Evolutionary conservation across 352 stramenopile species (phyloP), one percentile per base, ranked within the genome.

Genomic region (Bremia lactucae): DNA sequence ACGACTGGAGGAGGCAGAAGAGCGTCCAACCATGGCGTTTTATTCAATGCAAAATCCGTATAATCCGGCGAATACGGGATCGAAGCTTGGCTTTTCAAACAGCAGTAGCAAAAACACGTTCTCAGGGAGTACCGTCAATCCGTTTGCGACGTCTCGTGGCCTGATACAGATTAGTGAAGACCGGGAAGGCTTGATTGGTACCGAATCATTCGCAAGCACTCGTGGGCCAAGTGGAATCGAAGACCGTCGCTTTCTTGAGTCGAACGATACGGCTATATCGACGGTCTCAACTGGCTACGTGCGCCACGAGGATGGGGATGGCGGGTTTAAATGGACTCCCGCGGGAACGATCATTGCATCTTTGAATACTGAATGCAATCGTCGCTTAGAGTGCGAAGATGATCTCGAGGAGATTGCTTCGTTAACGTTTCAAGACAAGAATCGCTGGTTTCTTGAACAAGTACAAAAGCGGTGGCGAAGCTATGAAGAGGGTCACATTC

Each of bases 361-460:
- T 11, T 52, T 44, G 0, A 56, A 78, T 31, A 65, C 51, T n/a
- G n/a, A n/a, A n/a, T n/a, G n/a, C 9, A 62, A 40, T 31, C 68
- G 70, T 5, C 70, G 76, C 11, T 68, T 84, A 31, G 63, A 84
- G n/a, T 85, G 68, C 35, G 74, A 87, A 1, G 74, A 89, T 47
- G 73, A 90, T 36, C 59, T 90, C n/a, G 78, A 90, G 55, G 78
- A 87, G 53, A 87, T 90, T 49, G 75, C 75, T 0, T 78, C 78
- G 38, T 54, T 88, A 7, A 87, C 78, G 28, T 88, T 88, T 46
- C 62, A 80, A 24, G 75, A 87, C 33, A 90, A 90, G 67, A 87
- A 85, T 33, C 68, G 68, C 19, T 90, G 78, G 78, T 90, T 90
- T 38, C 46, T 90, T 9, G 59, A 70, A 38, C 65, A 90, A 58